Evolutionary conservation across 352 stramenopile species (phyloP).

Genomic region (Phytopythium sindhum): DNA sequence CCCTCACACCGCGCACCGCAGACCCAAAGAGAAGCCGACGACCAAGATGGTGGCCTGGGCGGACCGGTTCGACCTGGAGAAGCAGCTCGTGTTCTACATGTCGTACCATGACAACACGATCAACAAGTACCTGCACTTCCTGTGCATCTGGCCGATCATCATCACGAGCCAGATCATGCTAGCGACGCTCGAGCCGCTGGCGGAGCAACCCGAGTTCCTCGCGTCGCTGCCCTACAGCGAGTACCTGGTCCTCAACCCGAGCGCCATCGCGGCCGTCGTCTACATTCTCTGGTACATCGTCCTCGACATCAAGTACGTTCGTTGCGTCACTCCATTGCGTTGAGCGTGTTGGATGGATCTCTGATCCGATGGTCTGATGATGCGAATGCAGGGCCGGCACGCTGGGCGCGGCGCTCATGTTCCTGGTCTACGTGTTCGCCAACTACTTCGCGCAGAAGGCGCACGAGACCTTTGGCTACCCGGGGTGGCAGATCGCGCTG

Average conservation of each 20-base stretch:
- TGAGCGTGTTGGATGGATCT: neutral
- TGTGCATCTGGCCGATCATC: constrained; percentile 87
- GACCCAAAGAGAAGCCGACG: neutral
- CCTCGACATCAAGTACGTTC: constrained; percentile 47
- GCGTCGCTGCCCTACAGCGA: constrained; percentile 32
- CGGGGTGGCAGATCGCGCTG: constrained; percentile 57
- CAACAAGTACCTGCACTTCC: constrained; percentile 84
- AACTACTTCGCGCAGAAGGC: constrained; percentile 55
- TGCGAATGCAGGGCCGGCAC: constrained; percentile 34
- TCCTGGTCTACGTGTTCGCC: constrained; percentile 47
- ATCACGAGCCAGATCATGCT: constrained; percentile 73
- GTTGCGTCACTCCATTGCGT: neutral
- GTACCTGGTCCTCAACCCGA: constrained; percentile 64
- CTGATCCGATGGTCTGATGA: neutral
- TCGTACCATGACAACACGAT: constrained; percentile 83
- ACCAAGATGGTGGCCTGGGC: constrained; percentile 9
- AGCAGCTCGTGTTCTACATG: constrained; percentile 85
- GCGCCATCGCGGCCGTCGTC: constrained; percentile 44
- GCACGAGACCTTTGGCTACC: constrained; percentile 25
- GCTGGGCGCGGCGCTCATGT: constrained; percentile 54
- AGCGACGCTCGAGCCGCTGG: constrained; percentile 41
- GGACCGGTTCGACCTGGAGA: constrained; percentile 81
- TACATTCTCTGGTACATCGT: constrained; percentile 87
- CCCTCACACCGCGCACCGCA: neutral
- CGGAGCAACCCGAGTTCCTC: constrained; percentile 24